Conservation (phyloP, 2,329 filamentous ascomycete species). For the Trichoderma koningii region DNA sequence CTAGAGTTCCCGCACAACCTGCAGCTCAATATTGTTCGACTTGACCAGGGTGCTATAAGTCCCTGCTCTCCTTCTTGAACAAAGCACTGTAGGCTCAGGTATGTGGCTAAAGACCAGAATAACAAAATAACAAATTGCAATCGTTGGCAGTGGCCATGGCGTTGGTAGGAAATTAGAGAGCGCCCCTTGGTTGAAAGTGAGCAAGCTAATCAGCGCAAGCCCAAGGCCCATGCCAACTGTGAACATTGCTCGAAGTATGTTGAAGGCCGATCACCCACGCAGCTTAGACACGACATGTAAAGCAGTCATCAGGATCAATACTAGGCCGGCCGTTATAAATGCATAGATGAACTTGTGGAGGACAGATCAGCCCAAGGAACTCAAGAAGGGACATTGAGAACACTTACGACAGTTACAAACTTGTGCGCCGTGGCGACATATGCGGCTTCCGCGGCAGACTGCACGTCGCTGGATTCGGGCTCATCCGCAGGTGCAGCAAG, state of each 20-base stretch:
- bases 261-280: background rate
- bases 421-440: background rate
- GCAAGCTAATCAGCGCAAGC: background rate
- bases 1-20: background rate
- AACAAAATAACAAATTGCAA: background rate
- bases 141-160: background rate
- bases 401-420: background rate
- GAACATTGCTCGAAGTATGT: slow-evolving; percentile 2
- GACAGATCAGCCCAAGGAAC: background rate
- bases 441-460: slow-evolving; percentile 1
- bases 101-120: slow-evolving; percentile 4
- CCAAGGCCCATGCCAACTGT: slow-evolving; percentile 1
- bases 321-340: background rate
- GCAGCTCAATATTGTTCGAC: background rate
- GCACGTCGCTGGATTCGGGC: background rate
- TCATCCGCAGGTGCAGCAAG: background rate
- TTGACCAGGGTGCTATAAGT: background rate
- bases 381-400: background rate
- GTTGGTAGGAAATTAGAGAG: background rate
- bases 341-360: background rate
- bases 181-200: background rate
- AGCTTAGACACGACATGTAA: background rate
- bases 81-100: background rate
- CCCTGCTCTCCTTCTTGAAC: background rate
- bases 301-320: slow-evolving; percentile 2